phyloP scores from a whole-genome alignment of 768 basidiomycete genomes.

The Candolleomyces aberdarensis region DNA sequence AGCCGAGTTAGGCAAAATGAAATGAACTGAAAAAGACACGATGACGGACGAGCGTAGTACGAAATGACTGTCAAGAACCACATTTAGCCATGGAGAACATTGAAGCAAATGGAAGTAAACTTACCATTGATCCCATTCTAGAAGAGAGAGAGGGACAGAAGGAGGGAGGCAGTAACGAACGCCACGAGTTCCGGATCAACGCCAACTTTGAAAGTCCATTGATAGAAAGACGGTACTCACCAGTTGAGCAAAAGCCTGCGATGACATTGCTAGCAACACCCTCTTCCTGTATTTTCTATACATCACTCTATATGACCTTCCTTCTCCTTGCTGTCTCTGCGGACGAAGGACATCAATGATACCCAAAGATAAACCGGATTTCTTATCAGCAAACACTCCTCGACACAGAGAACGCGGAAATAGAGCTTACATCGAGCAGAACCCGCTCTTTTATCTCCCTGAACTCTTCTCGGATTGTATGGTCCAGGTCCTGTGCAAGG shows the following conservation, averaged over 20 bases:
- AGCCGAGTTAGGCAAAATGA: not conserved
- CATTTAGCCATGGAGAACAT: not conserved
- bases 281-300: constrained; percentile 82
- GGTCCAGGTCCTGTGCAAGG: constrained; percentile 23
- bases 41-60: constrained; percentile 78
- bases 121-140: constrained; percentile 89
- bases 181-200: no score
- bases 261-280: constrained; percentile 89
- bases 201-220: not conserved
- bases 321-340: constrained; percentile 64
- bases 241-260: constrained; percentile 88
- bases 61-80: constrained; percentile 63
- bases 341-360: no score
- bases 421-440: constrained; percentile 30
- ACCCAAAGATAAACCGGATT: no score
- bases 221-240: constrained; percentile 38
- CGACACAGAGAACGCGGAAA: no score
- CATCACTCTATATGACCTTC: constrained; percentile 68
- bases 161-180: no score
- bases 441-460: constrained; percentile 82
- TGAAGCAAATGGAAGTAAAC: constrained; percentile 13
- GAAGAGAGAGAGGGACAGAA: no score
- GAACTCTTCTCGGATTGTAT: constrained; percentile 69
- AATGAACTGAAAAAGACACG: not conserved
- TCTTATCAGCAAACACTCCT: no score